Conservation (phyloP, 2,329 filamentous ascomycete genomes). For the Penicillium sp. region DNA sequence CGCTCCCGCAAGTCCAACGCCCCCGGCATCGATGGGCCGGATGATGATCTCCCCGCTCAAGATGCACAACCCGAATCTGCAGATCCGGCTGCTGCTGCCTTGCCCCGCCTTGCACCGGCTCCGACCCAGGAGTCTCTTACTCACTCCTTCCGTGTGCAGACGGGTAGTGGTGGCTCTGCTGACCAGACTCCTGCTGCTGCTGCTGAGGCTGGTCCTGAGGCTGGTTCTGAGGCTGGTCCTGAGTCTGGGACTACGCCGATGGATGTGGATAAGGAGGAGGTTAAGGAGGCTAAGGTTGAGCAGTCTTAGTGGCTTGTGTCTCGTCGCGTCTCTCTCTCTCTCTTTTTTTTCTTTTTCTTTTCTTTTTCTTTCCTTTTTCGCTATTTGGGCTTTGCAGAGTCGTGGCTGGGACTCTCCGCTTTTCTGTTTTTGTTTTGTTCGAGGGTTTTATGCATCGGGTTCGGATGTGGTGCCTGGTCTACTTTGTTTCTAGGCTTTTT, state of each 20-base stretch:
- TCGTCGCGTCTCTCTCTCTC: conserved; percentile 5
- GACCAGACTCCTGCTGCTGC: conserved; percentile 20
- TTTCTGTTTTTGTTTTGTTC: not conserved
- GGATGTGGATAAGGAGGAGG: conserved; percentile 38
- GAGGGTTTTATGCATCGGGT: conserved; percentile 2
- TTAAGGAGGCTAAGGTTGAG: conserved; percentile 37
- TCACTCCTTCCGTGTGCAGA: conserved; percentile 37
- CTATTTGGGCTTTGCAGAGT: not conserved
- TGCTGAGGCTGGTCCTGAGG: conserved; percentile 21
- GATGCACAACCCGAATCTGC: conserved; percentile 22
- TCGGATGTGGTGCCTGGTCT: conserved; percentile 5
- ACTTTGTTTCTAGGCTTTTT: not conserved
- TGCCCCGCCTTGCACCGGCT: conserved; percentile 36
- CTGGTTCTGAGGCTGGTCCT: conserved; percentile 19
- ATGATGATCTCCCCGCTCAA: conserved; percentile 23
- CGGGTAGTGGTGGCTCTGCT: conserved; percentile 28
- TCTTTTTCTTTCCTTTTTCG: too few relatives aligned
- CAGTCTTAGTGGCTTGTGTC: conserved; percentile 9
- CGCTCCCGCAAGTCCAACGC: conserved; percentile 41
- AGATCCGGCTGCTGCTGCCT: conserved; percentile 17
- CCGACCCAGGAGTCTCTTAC: conserved; percentile 39
- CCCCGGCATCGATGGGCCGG: conserved; percentile 22
- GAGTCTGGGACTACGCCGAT: conserved; percentile 34
- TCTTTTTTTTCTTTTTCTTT: conserved; percentile 1
- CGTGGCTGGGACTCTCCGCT: not conserved